A percentile compares a stretch with the other conserved stretches of the same genome.
Evolutionary conservation across 106 monocot genomes (phyloP).

Genomic region (Dendrobium nobile): DNA sequence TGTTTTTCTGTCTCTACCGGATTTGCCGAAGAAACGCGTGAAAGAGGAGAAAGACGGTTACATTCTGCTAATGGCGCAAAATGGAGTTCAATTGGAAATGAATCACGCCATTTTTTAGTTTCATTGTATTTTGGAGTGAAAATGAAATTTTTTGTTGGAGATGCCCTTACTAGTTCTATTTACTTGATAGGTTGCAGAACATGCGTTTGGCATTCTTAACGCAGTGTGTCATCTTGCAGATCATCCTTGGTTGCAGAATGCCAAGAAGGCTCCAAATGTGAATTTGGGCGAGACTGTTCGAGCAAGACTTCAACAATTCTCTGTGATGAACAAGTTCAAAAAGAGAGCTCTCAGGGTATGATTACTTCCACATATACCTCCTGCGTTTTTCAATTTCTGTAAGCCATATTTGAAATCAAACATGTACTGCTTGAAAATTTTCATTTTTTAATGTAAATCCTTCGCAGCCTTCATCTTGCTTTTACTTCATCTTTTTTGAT

Average conservation of each 20-base stretch:
- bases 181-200: background rate
- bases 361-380: background rate
- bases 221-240: slow-evolving; percentile 19
- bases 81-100: too few relatives aligned
- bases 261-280: slow-evolving; percentile 46
- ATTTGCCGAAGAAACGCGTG: too few relatives aligned
- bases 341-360: slow-evolving; percentile 54
- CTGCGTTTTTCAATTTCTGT: background rate
- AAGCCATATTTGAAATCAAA: background rate
- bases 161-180: too few relatives aligned
- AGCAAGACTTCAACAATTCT: slow-evolving; percentile 48
- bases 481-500: background rate
- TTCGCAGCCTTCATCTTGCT: background rate
- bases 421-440: background rate
- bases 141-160: too few relatives aligned
- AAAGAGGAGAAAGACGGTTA: too few relatives aligned
- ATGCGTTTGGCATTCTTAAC: background rate
- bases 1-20: too few relatives aligned
- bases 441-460: too few relatives aligned
- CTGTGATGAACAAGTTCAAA: slow-evolving; percentile 61
- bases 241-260: slow-evolving; percentile 52
- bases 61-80: too few relatives aligned
- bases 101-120: too few relatives aligned
- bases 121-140: too few relatives aligned
- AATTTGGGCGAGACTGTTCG: slow-evolving; percentile 46